These are phyloP conservation scores for Trichoderma brevicompactum DNA, from an alignment of 2,329 filamentous ascomycete species.

Conservation along the genomic window DNA sequence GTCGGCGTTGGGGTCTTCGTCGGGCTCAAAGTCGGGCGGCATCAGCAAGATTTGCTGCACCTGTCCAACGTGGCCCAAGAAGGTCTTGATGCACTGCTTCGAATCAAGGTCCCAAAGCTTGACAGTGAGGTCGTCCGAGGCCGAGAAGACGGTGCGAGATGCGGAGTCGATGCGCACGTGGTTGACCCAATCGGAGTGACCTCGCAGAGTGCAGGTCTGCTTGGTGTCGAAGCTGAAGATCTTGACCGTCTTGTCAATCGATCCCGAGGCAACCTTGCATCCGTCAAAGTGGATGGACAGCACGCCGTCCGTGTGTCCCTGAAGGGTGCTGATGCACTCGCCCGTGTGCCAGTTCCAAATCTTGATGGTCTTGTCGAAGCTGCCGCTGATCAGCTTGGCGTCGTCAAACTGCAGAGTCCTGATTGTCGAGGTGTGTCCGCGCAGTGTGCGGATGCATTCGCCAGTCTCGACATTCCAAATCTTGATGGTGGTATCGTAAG, in stretches of 20 bases:
- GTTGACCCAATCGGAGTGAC: slow-evolving; percentile 95
- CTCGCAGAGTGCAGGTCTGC: slow-evolving; percentile 76
- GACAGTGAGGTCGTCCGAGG: slow-evolving; percentile 89
- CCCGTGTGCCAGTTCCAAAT: slow-evolving; percentile 98
- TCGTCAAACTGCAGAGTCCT: slow-evolving; percentile 93
- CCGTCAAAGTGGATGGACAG: slow-evolving; percentile 87
- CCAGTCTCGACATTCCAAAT: slow-evolving; percentile 95
- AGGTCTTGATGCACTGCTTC: slow-evolving; percentile 73
- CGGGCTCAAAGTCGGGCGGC: slow-evolving; percentile 86
- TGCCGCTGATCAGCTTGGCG: slow-evolving; percentile 86
- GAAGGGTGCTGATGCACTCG: slow-evolving; percentile 79
- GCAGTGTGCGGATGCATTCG: slow-evolving; percentile 80
- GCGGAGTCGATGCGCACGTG: slow-evolving; percentile 83
- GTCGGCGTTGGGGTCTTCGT: slow-evolving; percentile 60
- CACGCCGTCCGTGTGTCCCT: slow-evolving; percentile 79
- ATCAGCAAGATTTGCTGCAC: slow-evolving; percentile 89
- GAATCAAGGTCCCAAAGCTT: slow-evolving; percentile 93
- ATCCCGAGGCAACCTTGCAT: slow-evolving; percentile 84
- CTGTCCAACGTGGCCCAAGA: slow-evolving; percentile 90
- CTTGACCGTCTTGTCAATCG: slow-evolving; percentile 85
- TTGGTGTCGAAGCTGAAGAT: slow-evolving; percentile 91
- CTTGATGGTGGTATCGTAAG: slow-evolving; percentile 92
- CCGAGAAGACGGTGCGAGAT: slow-evolving; percentile 86
- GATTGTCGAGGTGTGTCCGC: slow-evolving; percentile 81
- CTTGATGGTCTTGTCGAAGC: slow-evolving; percentile 83